These are phyloP conservation scores for Phytophthora palmivora DNA, from an alignment of 352 stramenopile genomes.

Conservation along the genomic window DNA sequence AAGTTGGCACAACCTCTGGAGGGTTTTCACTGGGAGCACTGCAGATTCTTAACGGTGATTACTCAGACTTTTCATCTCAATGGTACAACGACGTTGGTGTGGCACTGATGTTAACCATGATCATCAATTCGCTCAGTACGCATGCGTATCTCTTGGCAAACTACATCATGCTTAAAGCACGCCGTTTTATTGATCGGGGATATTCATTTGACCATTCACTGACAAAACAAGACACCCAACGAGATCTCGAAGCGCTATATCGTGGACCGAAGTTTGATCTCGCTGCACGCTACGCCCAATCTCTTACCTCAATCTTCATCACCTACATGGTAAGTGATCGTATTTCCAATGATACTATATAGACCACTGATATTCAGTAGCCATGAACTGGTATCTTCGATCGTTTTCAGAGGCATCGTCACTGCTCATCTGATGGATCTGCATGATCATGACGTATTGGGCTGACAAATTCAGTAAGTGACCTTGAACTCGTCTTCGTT, in stretches of 20 bases:
- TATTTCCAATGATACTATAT: too few relatives aligned
- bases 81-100: constrained; percentile 88
- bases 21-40: constrained; percentile 47
- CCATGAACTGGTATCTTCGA: too few relatives aligned
- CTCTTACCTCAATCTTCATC: constrained; percentile 85
- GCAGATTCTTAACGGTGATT: constrained; percentile 71
- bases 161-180: constrained; percentile 58
- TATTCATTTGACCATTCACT: constrained; percentile 69
- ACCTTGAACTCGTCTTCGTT: neutral
- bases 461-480: constrained; percentile 86
- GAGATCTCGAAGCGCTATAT: constrained; percentile 79
- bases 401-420: constrained; percentile 87
- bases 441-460: constrained; percentile 87
- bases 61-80: constrained; percentile 73
- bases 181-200: constrained; percentile 65
- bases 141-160: constrained; percentile 68
- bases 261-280: constrained; percentile 83
- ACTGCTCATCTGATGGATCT: constrained; percentile 81
- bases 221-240: constrained; percentile 82
- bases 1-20: constrained; percentile 25
- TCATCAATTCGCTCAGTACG: constrained; percentile 80
- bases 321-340: constrained; percentile 64
- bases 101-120: constrained; percentile 84
- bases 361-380: constrained; percentile 48
- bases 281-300: constrained; percentile 72